Evolutionary conservation across 2,329 filamentous ascomycete species (phyloP), one percentile per base, ranked within the genome.

Genomic region (Diaporthe citri): DNA sequence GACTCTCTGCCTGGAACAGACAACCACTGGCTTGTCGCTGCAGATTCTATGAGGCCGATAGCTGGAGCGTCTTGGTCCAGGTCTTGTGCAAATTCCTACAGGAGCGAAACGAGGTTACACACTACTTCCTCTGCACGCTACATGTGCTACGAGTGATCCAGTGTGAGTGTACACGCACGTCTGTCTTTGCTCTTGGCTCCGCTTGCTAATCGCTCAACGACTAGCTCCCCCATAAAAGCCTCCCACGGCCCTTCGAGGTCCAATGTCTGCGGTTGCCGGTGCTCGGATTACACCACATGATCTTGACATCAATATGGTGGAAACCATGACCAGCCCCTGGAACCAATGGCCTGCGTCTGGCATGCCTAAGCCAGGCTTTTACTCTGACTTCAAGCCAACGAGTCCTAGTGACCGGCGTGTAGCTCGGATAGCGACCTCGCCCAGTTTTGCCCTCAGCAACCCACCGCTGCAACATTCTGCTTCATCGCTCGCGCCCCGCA

Each of bases 321-420:
- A 82, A 79, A 79, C 78, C 71, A 85, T 85, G 84, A 80, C 83
- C 76, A 81, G 81, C 78, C 79, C 82, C 71, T 79, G 80, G 62
- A 80, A 80, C 76, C 77, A 76, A 76, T 84, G 80, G 82, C 56
- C 73, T 67, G 77, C 79, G 64, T 82, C 81, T 46, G 77, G 77
- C 73, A 80, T 81, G 74, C 73, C 79, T 34, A 74, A 76, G 71
- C 70, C 73, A 73, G 77, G 78, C 64, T 34, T 73, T n/a, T 62
- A 71, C 71, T 28, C 72, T 71, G 46, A 71, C 41, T 51, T 74
- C 66, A 70, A 71, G 41, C 13, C 46, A 28, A 48, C 48, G 22
- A 56, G 31, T 10, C n/a, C 41, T 34, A 62, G 48, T 17, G 71
- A 70, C 20, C 71, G 66, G 6, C 60, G 48, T 2, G 3, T 48